phyloP scores from a whole-genome alignment of 495 filamentous ascomycete species.

The Parmelia sp. region DNA sequence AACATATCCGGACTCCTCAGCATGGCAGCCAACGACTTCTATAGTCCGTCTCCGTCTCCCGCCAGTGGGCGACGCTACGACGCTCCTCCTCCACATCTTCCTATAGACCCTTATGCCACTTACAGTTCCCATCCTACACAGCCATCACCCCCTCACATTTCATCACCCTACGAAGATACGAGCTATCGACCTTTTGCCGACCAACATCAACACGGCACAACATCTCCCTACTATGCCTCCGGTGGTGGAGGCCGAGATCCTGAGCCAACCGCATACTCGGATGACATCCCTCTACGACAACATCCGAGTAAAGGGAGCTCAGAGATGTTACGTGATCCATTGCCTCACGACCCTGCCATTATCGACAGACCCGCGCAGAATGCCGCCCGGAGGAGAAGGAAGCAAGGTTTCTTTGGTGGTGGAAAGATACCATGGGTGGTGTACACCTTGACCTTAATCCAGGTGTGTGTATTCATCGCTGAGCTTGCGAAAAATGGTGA shows the following conservation, averaged over 20 bases:
- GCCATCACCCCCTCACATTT: slow-evolving; percentile 43
- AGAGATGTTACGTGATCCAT: slow-evolving; percentile 17
- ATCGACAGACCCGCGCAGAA: slow-evolving; percentile 33
- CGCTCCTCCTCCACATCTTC: slow-evolving; percentile 38
- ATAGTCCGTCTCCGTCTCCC: slow-evolving; percentile 46
- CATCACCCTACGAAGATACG: slow-evolving; percentile 55
- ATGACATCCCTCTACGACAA: slow-evolving; percentile 62
- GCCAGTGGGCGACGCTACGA: slow-evolving; percentile 25
- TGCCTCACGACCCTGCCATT: slow-evolving; percentile 32
- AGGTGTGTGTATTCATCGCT: slow-evolving; percentile 82
- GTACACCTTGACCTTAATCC: slow-evolving; percentile 69
- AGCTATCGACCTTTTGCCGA: slow-evolving; percentile 51
- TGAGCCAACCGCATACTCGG: slow-evolving; percentile 44
- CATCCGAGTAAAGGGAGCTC: slow-evolving; percentile 26
- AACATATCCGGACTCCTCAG: background rate
- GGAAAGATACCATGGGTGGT: slow-evolving; percentile 73
- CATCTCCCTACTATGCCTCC: slow-evolving; percentile 50
- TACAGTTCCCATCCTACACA: slow-evolving; percentile 26
- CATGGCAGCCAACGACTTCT: slow-evolving; percentile 84
- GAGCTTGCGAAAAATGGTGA: slow-evolving; percentile 78
- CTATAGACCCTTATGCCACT: slow-evolving; percentile 26
- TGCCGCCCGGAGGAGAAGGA: slow-evolving; percentile 46
- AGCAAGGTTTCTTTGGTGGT: slow-evolving; percentile 47
- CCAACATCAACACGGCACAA: slow-evolving; percentile 40
- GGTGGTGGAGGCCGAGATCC: slow-evolving; percentile 36